These are phyloP conservation scores for Albifimbria verrucaria DNA, from an alignment of 2,329 filamentous ascomycete species.

Conservation along the genomic window DNA sequence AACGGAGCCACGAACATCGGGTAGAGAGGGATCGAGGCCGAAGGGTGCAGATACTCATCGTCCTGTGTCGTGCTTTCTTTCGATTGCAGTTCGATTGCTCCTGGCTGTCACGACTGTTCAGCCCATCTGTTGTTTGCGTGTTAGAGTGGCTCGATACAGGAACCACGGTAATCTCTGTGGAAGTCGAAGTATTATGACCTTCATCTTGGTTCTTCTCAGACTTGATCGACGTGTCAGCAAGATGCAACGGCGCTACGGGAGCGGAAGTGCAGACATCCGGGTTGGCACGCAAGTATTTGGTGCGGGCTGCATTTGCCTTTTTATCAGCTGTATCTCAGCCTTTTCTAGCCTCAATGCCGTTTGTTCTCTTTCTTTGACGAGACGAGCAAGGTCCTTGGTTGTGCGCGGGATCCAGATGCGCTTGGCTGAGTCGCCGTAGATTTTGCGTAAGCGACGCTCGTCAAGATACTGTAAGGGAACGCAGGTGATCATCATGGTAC, in stretches of 20 bases:
- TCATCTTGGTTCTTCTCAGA: neutral
- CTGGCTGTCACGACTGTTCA: neutral
- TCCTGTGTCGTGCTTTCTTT: conserved; percentile 17
- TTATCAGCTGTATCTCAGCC: conserved; percentile 85
- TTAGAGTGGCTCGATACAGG: neutral
- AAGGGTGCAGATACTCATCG: conserved; percentile 34
- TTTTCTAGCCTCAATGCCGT: conserved; percentile 78
- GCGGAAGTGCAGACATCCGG: conserved; percentile 1
- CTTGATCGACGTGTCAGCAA: neutral
- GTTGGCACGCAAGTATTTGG: conserved; percentile 42
- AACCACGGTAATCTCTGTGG: neutral
- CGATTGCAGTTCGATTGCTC: neutral
- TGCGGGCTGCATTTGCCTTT: conserved; percentile 67
- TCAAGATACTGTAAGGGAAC: conserved; percentile 78
- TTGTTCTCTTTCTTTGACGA: conserved; percentile 78
- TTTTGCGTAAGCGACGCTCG: conserved; percentile 69
- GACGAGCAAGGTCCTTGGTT: conserved; percentile 71
- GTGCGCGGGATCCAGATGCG: conserved; percentile 82
- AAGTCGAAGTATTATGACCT: neutral
- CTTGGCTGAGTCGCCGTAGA: conserved; percentile 80
- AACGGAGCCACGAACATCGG: conserved; percentile 45
- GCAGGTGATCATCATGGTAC: conserved; percentile 84
- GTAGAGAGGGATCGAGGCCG: conserved; percentile 28
- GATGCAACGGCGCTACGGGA: neutral
- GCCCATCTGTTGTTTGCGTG: neutral